Conservation (phyloP, 345 rosid genomes). For the Arabidopsis thaliana region TAIR10.1 NC_003070.9:7079501-7080000, state of each 20-base stretch:
- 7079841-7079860: neutral
- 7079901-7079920: constrained; percentile 99
- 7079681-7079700: constrained; percentile 34
- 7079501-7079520: constrained; percentile 77
- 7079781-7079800: constrained; percentile 57
- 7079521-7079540: constrained; percentile 89
- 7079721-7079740: constrained; percentile 62
- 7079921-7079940: constrained; percentile 76
- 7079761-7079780: constrained; percentile 91
- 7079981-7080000: constrained; percentile 26
- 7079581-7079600: constrained; percentile 47
- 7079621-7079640: constrained; percentile 1
- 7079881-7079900: constrained; percentile 67
- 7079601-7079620: constrained; percentile 12
- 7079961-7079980: constrained; percentile 61
- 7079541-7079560: constrained; percentile 96
- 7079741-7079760: constrained; percentile 90
- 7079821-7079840: constrained; percentile 20
- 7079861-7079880: constrained; percentile 16
- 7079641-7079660: neutral
- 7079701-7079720: constrained; percentile 70
- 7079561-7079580: constrained; percentile 86
- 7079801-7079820: neutral
- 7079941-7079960: constrained; percentile 70
- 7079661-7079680: neutral